phyloP scores from a whole-genome alignment of 192 early-diverging fungal genomes.

The Backusella westeae region DNA sequence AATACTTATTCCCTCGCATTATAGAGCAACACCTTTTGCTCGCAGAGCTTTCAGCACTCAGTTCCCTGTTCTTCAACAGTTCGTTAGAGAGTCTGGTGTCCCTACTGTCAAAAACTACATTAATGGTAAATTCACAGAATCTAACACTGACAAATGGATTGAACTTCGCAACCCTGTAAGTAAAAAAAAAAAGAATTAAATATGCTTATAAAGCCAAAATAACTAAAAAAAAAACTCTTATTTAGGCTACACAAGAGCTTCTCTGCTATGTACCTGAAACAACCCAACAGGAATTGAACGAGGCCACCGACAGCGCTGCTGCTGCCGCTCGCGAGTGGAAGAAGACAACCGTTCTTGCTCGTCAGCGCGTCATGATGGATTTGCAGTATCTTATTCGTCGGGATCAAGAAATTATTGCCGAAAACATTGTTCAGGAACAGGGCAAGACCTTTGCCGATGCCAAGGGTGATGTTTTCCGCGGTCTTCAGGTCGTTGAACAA shows the following conservation, averaged over 20 bases:
- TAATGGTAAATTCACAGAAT: conserved; percentile 91
- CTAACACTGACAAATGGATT: conserved; percentile 82
- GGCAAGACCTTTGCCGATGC: conserved; percentile 95
- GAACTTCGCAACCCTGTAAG: conserved; percentile 87
- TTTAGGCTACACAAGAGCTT: conserved; percentile 86
- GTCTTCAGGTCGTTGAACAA: conserved; percentile 88
- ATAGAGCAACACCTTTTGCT: conserved; percentile 1
- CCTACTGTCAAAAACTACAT: conserved; percentile 70
- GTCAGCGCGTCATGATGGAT: conserved; percentile 92
- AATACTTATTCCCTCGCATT: neutral
- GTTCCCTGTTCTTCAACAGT: conserved; percentile 31
- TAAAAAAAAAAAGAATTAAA: neutral
- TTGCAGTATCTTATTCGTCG: conserved; percentile 81
- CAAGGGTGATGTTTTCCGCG: conserved; percentile 87
- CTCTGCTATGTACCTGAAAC: conserved; percentile 85
- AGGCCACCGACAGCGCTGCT: conserved; percentile 67
- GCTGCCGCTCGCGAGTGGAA: conserved; percentile 86
- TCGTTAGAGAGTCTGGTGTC: neutral
- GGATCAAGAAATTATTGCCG: conserved; percentile 77
- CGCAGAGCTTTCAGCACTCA: conserved; percentile 27
- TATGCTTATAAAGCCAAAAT: neutral
- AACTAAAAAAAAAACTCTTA: neutral
- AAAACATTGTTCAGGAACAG: conserved; percentile 83
- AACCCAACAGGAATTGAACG: conserved; percentile 79
- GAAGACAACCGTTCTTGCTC: conserved; percentile 76